Evolutionary conservation across 495 filamentous ascomycete genomes (phyloP).

Genomic region (Penicillium alfredii): DNA sequence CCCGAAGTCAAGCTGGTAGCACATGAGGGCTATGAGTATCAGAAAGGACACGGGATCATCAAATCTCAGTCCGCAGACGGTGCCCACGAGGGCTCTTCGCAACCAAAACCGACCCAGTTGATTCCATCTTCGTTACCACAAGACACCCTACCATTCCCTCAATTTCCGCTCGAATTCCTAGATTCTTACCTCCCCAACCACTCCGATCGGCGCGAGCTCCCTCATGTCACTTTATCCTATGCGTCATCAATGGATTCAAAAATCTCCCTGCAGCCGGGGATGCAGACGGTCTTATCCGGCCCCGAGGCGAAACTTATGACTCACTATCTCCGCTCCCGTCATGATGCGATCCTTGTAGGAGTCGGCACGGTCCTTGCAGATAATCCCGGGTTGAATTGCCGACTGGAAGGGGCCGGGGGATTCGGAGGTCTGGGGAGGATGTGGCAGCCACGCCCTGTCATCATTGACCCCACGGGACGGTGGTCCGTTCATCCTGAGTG

Average conservation of each 20-base stretch:
- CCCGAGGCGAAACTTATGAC: slow-evolving; percentile 82
- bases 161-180: slow-evolving; percentile 40
- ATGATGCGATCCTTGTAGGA: slow-evolving; percentile 81
- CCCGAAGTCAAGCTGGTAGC: slow-evolving; percentile 41
- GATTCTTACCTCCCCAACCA: slow-evolving; percentile 42
- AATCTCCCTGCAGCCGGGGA: slow-evolving; percentile 66
- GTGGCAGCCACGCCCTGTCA: slow-evolving; percentile 68
- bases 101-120: slow-evolving; percentile 9
- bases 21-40: slow-evolving; percentile 48
- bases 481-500: slow-evolving; percentile 57
- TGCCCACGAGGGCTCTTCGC: slow-evolving; percentile 8
- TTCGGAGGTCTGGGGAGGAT: slow-evolving; percentile 48
- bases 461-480: slow-evolving; percentile 66
- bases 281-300: slow-evolving; percentile 74
- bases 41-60: slow-evolving; percentile 47
- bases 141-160: slow-evolving; percentile 42
- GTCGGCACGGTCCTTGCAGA: slow-evolving; percentile 79
- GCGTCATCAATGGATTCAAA: slow-evolving; percentile 83
- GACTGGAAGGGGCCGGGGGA: slow-evolving; percentile 53
- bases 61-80: slow-evolving; percentile 21
- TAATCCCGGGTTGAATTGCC: slow-evolving; percentile 77
- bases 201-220: slow-evolving; percentile 27
- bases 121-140: slow-evolving; percentile 31
- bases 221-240: slow-evolving; percentile 73
- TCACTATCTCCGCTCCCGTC: slow-evolving; percentile 74